Base-by-base conservation (phyloP, 495 filamentous ascomycete genomes). In the Xylona heveae region DNA sequence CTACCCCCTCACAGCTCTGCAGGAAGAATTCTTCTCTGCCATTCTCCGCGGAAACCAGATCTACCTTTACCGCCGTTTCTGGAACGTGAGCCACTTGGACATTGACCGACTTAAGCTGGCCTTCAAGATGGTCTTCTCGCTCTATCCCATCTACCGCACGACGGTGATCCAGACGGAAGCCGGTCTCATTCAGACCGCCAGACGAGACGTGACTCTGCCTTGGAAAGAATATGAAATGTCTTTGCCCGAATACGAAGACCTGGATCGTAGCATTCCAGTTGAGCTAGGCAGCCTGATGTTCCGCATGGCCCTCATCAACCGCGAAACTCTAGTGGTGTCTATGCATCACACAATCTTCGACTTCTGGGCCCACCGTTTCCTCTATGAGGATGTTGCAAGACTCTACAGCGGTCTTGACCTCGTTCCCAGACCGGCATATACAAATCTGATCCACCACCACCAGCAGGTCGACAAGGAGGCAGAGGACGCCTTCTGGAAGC, bases 311-410 rank as follows among this genome's bases (percentile, higher is more conserved):
- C 14, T 39, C 18, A 12, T 39, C 16, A 23, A 22, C 13, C 14
- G 25, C 6, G 17, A 32, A 21, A 12, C 20, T 4, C 26, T 40
- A n/a, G 36, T 40, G 0, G 36, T 40, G 15, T 34, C 38, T n/a
- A 40, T 40, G 26, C 38, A 41, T 30, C 38, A 41, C 27, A n/a
- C 22, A 15, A 36, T 41, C 9, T 41, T 41, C 29, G 38, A 41
- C 30, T 41, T 34, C 35, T 34, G 35, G 35, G 30, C 38, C 8
- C 35, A 41, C 13, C 37, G 30, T 10, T 41, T 41, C 30, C 37
- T 41, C 6, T 45, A 39, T 24, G 14, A 41, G 19, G 38, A 41
- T 24, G 38, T 34, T n/a, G 36, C 38, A 23, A 29, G 28, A n/a
- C 26, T 20, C 14, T 37, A 37, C 28, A 16, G 14, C 18, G 29